Evolutionary conservation across 2,329 filamentous ascomycete genomes (phyloP), one percentile per base, ranked within the genome.

Genomic region (Venturia carpophila): DNA sequence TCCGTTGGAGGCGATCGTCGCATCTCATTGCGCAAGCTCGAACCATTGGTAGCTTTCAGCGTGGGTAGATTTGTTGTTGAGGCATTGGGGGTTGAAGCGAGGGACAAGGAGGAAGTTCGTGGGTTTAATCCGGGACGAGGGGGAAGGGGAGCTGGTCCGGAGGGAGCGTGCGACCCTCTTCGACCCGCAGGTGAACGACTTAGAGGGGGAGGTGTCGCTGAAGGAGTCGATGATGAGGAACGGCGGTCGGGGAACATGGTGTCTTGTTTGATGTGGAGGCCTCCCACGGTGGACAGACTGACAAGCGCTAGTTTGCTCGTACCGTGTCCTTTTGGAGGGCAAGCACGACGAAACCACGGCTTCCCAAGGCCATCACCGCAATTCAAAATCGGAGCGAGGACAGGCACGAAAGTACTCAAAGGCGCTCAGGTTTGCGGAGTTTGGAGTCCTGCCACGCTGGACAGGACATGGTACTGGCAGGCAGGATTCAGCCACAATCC

Each of bases 201-300:
- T 15, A n/a, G 34, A 47, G 42, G 81, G 67, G 86, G 79, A 65
- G 86, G 84, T 66, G 85, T 85, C 68, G 84, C 82, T 76, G 85
- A 79, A 74, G 84, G 86, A 19, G 61, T 63, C 66, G 87, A 83
- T 75, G 89, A 87, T 71, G 83, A 86, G 69, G 89, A 87, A 69
- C 96, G 86, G 75, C 92, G 88, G 79, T 96, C 92, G 73, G 95
- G 86, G 92, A 92, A 96, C 91, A 96, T 96, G 62, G 65, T 76
- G 63, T 58, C 62, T 58, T 47, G 63, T n/a, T 34, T 17, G 30
- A 37, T n/a, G 30, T 3, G 37, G 52, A 58, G 37, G 60, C 37
- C 39, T 62, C 21, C 21, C 43, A 30, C 21, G 21, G 37, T 42
- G n/a, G n/a, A 17, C 37, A 34, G 39, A 13, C 24, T n/a, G n/a